Conservation (phyloP, 345 rosid species). For the Clausena lansium region DNA sequence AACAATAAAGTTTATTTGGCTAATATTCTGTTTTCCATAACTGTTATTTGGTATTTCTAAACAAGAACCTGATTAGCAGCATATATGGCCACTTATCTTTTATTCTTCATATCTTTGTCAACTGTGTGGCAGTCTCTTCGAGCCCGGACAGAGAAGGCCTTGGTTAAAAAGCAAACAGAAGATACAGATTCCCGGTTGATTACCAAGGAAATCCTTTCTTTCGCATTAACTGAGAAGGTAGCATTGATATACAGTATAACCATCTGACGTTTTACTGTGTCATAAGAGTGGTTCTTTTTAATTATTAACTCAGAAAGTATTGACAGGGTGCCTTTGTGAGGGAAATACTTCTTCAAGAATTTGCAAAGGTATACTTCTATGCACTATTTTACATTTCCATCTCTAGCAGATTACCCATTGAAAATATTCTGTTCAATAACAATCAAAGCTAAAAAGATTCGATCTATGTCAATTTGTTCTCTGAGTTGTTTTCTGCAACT, state of each 20-base stretch:
- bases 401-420: background rate
- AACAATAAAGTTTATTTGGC: background rate
- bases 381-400: background rate
- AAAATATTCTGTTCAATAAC: background rate
- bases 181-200: conserved; percentile 49
- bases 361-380: conserved; percentile 64
- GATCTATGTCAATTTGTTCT: background rate
- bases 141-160: conserved; percentile 59
- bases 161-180: conserved; percentile 41
- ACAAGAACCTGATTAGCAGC: background rate
- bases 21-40: background rate
- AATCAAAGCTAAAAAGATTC: background rate
- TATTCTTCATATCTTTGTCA: conserved; percentile 1
- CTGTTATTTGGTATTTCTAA: background rate
- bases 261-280: background rate
- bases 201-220: conserved; percentile 70
- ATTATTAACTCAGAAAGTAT: conserved; percentile 11
- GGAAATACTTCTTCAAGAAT: conserved; percentile 80
- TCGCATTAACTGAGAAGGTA: conserved; percentile 78
- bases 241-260: background rate
- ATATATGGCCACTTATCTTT: background rate
- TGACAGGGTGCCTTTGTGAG: conserved; percentile 82
- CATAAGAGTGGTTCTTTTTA: background rate
- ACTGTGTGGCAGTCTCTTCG: conserved; percentile 69
- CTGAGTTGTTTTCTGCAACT: conserved; percentile 13